Base-by-base conservation (phyloP, 345 rosid species). In the Aquilaria malaccensis region DNA sequence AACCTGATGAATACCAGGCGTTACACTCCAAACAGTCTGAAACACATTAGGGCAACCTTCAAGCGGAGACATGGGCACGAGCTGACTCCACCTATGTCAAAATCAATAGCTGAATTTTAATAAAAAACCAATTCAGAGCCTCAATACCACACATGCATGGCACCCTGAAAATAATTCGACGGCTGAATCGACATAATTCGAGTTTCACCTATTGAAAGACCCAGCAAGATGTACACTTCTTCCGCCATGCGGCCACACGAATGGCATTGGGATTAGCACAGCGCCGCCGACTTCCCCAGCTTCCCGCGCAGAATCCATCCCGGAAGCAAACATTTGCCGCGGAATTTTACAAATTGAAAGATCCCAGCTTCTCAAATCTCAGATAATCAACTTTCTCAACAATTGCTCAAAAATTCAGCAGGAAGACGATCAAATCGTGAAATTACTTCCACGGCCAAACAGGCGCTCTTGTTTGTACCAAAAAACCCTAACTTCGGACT, bases 1-100 rank as follows among this genome's bases (percentile, higher is more conserved):
- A 55, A 86, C 94, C 94, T 84, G 84, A 70, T 86, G 87, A 70
- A 56, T 77, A 54, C 94, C 94, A 0, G 83, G 85, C 2, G 85
- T 65, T 70, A 86, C 63, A 65, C 74, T 76, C 66, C 77, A 79
- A 72, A 86, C 57, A 43, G 77, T 77, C 73, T 84, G 94, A 79
- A 78, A 86, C 30, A 83, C 84, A 30, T 81, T 78, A 11, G 87
- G 85, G 66, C 79, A 75, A 51, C 87, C 94, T 70, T 86, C 94
- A 64, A 80, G 71, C 13, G 81, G 89, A 33, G 84, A 78, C 94
- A 86, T 77, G 12, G 81, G 85, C 59, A 80, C 66, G 30, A 68
- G 80, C 58, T 84, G 79, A 30, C 69, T 49, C 94, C 87, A 86
- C 71, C 94, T 86, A 76, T 9, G 43, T 2, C 7, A 5, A 37